Evolutionary conservation across 106 monocot species (phyloP), one percentile per base, ranked within the genome.

Genomic region (Dendrobium officinale): DNA sequence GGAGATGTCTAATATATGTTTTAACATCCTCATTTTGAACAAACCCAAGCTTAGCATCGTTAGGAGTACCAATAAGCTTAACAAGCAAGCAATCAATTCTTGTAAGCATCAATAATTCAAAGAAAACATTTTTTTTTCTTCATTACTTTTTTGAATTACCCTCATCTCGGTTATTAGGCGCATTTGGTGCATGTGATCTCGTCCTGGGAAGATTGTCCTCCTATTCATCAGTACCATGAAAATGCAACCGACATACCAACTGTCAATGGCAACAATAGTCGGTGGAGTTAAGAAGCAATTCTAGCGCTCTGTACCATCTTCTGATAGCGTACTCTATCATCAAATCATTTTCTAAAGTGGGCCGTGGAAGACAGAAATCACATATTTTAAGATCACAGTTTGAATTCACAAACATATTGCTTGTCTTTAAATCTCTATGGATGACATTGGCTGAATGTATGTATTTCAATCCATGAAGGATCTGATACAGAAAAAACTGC

Each of bases 111-210:
- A 42, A 58, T 40, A 22, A 16, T 9, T 61, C 27, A 7, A 75
- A 64, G 5, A 56, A 75, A 24, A 37, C 3, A 42, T 31, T 20
- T 74, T 2, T 74, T 19, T 74, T 43, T 0, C 4, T 74, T 43
- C 37, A 74, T 29, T 37, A 72, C 9, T 31, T 4, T 26, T 77
- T 33, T 37, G 73, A 7, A 73, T 37, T 13, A 8, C 13, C 2
- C 43, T 86, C 24, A 98, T 94, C 90, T 99, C 92, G 10, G 86
- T 95, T 64, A 99, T 86, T 5, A 99, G 81, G 24, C 85, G 83
- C 93, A 99, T 95, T 74, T 99, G 99, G 80, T 99, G 91, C 99
- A 93, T 90, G 77, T 99, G 93, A 82, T 99, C 95, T 55, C 82
- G 86, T 47, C 99, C 99, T 31, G 99, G 91, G 80, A 99, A 95